phyloP scores from a whole-genome alignment of 2,329 filamentous ascomycete species.

The Diplodia mutila region DNA sequence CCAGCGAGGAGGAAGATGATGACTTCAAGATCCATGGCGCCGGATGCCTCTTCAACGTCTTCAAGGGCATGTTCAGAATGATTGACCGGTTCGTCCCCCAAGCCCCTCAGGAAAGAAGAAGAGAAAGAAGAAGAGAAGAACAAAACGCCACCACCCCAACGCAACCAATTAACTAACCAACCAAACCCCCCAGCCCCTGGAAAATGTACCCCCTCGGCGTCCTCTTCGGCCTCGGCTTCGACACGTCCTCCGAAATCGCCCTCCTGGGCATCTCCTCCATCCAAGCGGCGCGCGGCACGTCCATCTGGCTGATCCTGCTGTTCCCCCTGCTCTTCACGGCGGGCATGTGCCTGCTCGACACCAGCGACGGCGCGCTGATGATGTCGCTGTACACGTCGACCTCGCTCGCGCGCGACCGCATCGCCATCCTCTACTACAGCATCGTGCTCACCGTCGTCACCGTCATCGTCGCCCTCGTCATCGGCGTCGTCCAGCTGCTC shows the following conservation, averaged over 20 bases:
- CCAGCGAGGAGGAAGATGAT: constrained; percentile 48
- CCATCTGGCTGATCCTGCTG: constrained; percentile 90
- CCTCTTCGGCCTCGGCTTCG: constrained; percentile 87
- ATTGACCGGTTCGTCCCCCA: constrained; percentile 57
- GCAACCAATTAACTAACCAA: too few species aligned
- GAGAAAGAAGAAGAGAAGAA: too few species aligned
- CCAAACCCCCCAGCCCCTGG: constrained; percentile 63
- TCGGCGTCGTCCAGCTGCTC: constrained; percentile 83
- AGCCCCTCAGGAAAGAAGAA: too few species aligned
- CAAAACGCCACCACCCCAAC: not conserved
- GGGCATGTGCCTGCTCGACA: constrained; percentile 95
- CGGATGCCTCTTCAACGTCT: constrained; percentile 72
- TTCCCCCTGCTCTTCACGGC: constrained; percentile 90
- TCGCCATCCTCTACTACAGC: constrained; percentile 95
- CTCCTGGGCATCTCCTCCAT: constrained; percentile 88
- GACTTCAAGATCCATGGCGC: constrained; percentile 73
- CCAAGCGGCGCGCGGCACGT: constrained; percentile 82
- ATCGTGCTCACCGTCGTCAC: constrained; percentile 84
- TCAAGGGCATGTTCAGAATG: constrained; percentile 76
- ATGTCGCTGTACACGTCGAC: constrained; percentile 88
- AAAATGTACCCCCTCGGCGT: constrained; percentile 95
- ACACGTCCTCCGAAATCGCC: constrained; percentile 93
- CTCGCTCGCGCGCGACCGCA: constrained; percentile 73
- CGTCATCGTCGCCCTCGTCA: constrained; percentile 80
- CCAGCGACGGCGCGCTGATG: constrained; percentile 91